Base-by-base conservation (phyloP, 1,139 yeast species). In the Kurtzmaniella quercitrusa region DNA sequence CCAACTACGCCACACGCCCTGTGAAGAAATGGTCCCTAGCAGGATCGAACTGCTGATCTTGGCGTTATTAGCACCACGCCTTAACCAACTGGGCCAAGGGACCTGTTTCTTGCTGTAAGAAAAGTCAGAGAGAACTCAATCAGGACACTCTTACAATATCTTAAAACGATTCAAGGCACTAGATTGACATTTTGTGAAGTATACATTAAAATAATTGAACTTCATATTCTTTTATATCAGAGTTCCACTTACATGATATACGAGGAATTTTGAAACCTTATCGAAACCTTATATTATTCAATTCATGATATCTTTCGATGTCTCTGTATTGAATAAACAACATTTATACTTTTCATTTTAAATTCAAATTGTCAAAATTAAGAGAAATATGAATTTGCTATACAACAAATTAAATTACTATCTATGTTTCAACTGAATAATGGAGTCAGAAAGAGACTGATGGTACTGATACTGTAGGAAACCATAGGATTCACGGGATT, bases 1-100 rank as follows among this genome's bases (percentile, higher is more conserved):
- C 88, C 88, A 80, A 82, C 88, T 82, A 78, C 88, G 88, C 88
- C 87, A 82, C 87, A 82, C 87, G 87, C 88, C 88, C 88, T 28
- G 12, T 17, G 37, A 52, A 53, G 45, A 46, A 60, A 57, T 81
- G 86, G 82, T 81, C 85, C 84, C 85, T 80, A 78, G 85, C 87
- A 77, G 87, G 87, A 80, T 81, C 87, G 85, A 80, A 80, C 86
- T 76, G 86, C 84, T 77, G 86, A 80, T 79, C 86, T 78, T 70
- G 82, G 84, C 83, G 84, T 79, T 71, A 82, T 82, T 82, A 82
- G 88, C 88, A 82, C 88, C 85, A 75, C 85, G 88, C 88, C 88
- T 50, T 53, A 50, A 53, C 55, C 56, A 53, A 53, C 56, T 52
- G 53, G 56, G 56, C 56, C 56, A 52, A 52, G 56, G 56, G 55